phyloP scores from a whole-genome alignment of 306 rosid species.

The Vigna trinervia region DNA sequence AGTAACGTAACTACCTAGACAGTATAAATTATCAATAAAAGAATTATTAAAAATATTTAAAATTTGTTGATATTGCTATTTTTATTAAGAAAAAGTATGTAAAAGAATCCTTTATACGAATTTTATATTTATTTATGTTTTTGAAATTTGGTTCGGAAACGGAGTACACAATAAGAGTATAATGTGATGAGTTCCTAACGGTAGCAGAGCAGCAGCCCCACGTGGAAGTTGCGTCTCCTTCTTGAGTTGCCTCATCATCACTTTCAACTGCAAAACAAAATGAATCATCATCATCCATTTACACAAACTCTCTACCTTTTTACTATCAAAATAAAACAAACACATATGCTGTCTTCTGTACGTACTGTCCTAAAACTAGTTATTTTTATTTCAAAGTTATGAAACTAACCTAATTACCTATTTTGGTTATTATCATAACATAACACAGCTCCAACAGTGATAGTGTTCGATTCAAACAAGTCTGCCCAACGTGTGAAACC shows the following conservation, averaged over 20 bases:
- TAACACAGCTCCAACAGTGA: not conserved
- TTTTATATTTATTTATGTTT: too few species aligned
- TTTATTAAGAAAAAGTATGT: too few species aligned
- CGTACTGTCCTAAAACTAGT: not conserved
- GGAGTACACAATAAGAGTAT: too few species aligned
- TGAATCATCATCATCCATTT: not conserved
- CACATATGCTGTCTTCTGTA: not conserved
- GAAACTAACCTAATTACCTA: not conserved
- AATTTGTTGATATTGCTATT: too few species aligned
- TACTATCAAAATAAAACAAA: not conserved
- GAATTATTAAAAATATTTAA: too few species aligned
- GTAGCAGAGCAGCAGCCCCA: not conserved
- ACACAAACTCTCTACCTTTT: not conserved
- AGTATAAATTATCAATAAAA: too few species aligned
- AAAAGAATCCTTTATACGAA: too few species aligned
- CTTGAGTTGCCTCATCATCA: not conserved
- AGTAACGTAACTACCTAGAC: too few species aligned
- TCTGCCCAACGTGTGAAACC: constrained; percentile 21
- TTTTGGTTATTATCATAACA: not conserved
- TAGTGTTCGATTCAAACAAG: constrained; percentile 38
- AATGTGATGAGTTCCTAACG: not conserved
- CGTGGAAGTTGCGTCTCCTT: constrained; percentile 46
- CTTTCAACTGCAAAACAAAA: not conserved
- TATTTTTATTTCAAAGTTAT: not conserved
- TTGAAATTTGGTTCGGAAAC: too few species aligned